Evolutionary conservation across 345 rosid species (phyloP).

Genomic region (Brassica juncea): DNA sequence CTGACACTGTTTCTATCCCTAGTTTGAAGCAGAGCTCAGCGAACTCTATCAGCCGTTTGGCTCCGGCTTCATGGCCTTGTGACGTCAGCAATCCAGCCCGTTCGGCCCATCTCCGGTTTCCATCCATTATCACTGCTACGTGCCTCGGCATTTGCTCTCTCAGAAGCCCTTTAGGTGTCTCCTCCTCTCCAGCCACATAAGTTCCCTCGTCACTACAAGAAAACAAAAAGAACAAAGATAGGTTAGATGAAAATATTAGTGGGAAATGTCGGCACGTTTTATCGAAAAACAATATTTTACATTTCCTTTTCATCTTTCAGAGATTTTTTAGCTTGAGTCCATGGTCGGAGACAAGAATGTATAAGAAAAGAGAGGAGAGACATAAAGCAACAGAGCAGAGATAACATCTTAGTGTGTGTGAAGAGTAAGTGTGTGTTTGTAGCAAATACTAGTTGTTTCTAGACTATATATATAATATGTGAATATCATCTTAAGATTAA

Average conservation of each 20-base stretch:
- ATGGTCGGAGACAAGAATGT: not conserved
- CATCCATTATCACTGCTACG: slow-evolving; percentile 85
- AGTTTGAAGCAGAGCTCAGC: slow-evolving; percentile 46
- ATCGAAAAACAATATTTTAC: not conserved
- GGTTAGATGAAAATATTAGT: not conserved
- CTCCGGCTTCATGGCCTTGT: slow-evolving; percentile 71
- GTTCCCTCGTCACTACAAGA: slow-evolving; percentile 15
- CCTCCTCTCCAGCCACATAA: not conserved
- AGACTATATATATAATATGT: not conserved
- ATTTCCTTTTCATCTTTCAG: not conserved
- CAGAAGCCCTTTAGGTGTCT: slow-evolving; percentile 30
- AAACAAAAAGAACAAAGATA: not conserved
- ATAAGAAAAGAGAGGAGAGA: slow-evolving; percentile 13
- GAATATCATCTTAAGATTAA: not conserved
- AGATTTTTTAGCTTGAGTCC: not conserved
- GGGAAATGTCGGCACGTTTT: not conserved
- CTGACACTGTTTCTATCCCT: slow-evolving; percentile 66
- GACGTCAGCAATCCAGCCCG: slow-evolving; percentile 48
- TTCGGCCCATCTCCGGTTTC: slow-evolving; percentile 72
- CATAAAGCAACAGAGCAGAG: slow-evolving; percentile 1
- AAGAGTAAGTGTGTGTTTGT: not conserved
- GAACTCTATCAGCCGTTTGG: slow-evolving; percentile 47
- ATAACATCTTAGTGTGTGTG: slow-evolving; percentile 8
- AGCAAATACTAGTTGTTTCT: not conserved
- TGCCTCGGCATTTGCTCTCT: slow-evolving; percentile 63